Evolutionary conservation across 371 early-diverging fungal species (phyloP).

Genomic region (Apophysomyces ossiformis): DNA sequence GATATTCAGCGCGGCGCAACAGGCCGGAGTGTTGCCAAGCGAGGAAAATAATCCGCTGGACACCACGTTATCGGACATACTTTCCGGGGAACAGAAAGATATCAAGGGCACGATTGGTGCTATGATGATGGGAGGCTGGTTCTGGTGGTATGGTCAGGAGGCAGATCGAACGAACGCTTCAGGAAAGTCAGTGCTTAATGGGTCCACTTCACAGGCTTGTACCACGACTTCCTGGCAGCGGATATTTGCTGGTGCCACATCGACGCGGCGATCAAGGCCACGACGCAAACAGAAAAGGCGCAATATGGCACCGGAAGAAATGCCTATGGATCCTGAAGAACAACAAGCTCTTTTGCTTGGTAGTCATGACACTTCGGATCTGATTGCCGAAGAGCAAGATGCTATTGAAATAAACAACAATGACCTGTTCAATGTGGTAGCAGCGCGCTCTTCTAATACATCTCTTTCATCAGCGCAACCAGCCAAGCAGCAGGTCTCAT

Average conservation of each 20-base stretch:
- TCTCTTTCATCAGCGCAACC: constrained; percentile 3
- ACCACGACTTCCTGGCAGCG: constrained; percentile 23
- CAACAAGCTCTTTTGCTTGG: constrained; percentile 26
- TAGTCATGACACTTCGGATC: constrained; percentile 14
- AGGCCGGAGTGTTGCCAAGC: background rate
- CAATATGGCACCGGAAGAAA: constrained; percentile 10
- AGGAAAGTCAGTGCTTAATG: constrained; percentile 7
- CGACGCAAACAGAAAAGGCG: background rate
- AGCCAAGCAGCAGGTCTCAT: constrained; percentile 11
- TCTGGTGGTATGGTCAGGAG: constrained; percentile 50
- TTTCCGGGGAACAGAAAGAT: constrained; percentile 15
- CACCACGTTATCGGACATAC: constrained; percentile 28
- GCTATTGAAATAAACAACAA: constrained; percentile 38
- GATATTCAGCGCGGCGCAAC: constrained; percentile 14
- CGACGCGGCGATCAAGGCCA: background rate
- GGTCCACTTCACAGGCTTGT: background rate
- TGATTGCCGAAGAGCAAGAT: constrained; percentile 36
- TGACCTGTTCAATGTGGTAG: constrained; percentile 36
- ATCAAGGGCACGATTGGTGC: constrained; percentile 15
- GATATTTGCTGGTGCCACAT: constrained; percentile 20
- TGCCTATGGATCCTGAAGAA: constrained; percentile 21
- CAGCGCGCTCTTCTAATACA: constrained; percentile 21
- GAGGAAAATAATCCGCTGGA: constrained; percentile 26
- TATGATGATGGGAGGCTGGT: constrained; percentile 46
- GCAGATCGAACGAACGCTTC: background rate